Conservation (phyloP, 768 basidiomycete species). For the Amyloporia xantha region DNA sequence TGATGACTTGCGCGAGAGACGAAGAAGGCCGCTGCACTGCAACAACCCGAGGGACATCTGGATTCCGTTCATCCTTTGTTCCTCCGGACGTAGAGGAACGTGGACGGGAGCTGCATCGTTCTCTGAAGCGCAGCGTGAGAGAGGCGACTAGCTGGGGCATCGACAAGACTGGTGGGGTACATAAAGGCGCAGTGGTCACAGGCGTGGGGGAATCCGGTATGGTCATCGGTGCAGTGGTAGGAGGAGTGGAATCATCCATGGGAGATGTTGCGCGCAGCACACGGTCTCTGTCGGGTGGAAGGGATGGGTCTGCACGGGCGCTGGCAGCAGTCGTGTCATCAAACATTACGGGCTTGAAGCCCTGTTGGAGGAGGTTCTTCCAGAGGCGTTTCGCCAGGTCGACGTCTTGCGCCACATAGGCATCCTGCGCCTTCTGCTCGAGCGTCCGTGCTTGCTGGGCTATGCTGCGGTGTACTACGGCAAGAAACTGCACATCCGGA, state of each 20-base stretch:
- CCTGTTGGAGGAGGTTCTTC: conserved; percentile 25
- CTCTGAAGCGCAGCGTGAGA: conserved; percentile 21
- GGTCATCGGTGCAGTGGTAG: too few species aligned
- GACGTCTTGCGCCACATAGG: conserved; percentile 26
- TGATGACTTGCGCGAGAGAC: background rate
- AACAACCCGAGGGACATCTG: too few species aligned
- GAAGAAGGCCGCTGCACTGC: background rate
- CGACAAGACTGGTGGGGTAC: conserved; percentile 8
- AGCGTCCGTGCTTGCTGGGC: conserved; percentile 14
- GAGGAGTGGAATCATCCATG: too few species aligned
- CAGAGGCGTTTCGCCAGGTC: conserved; percentile 28
- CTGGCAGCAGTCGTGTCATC: too few species aligned
- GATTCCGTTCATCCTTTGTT: background rate
- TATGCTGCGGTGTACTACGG: conserved; percentile 31
- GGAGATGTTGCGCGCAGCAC: too few species aligned
- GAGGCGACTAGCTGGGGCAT: conserved; percentile 23
- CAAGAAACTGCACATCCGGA: conserved; percentile 31
- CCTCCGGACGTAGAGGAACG: conserved; percentile 7
- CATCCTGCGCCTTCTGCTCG: background rate
- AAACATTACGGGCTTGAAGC: conserved; percentile 21
- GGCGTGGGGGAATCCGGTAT: too few species aligned
- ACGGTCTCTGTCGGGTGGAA: too few species aligned
- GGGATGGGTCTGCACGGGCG: too few species aligned
- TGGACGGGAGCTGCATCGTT: conserved; percentile 15
- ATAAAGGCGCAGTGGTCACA: too few species aligned